phyloP scores from a whole-genome alignment of 495 filamentous ascomycete genomes.

The Bacidia rubella region DNA sequence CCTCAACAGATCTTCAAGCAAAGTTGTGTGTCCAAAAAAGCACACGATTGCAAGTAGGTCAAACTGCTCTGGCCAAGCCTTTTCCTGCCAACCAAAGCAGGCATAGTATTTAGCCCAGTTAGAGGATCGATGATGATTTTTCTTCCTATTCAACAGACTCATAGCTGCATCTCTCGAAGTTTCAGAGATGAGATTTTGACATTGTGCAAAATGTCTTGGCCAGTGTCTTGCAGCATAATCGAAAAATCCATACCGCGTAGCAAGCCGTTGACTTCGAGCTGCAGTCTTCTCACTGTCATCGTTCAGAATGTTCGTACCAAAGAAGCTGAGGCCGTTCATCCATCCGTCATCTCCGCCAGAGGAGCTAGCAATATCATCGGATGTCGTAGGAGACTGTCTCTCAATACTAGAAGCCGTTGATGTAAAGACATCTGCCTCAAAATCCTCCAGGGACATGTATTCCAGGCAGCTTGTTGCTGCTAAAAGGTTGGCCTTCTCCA shows the following conservation, averaged over 20 bases:
- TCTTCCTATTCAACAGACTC: neutral
- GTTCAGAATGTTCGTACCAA: neutral
- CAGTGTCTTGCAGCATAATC: conserved; percentile 4
- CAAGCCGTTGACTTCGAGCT: neutral
- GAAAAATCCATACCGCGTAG: neutral
- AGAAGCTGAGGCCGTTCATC: neutral
- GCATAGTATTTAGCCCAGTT: conserved; percentile 2
- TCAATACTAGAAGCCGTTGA: neutral
- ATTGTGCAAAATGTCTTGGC: conserved; percentile 2
- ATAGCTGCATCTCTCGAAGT: neutral
- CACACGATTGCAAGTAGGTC: neutral
- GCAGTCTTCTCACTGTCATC: neutral
- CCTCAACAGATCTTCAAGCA: neutral
- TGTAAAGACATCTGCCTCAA: neutral
- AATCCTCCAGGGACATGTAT: conserved; percentile 4
- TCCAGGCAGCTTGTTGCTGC: neutral
- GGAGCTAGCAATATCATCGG: neutral
- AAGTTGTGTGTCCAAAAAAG: neutral
- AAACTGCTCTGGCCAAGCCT: neutral
- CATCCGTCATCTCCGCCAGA: neutral
- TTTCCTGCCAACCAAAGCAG: neutral
- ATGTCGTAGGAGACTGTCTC: neutral
- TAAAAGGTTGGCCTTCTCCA: neutral
- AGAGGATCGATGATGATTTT: neutral
- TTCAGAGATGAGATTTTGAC: neutral